phyloP scores from a whole-genome alignment of 257 asterid species.

The Ehretia macrophylla region DNA sequence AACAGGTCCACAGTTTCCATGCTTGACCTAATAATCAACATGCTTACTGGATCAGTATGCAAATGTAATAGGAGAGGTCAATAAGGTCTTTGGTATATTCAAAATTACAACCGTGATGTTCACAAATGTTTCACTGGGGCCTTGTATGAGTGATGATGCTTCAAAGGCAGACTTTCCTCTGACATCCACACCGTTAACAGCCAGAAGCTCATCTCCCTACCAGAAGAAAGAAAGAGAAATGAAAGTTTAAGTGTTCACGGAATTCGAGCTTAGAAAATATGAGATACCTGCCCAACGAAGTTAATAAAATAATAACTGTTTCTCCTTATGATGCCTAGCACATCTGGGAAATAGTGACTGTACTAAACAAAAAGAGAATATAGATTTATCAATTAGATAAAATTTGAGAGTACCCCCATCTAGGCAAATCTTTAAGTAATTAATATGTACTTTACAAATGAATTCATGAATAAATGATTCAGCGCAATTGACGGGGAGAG shows the following conservation, averaged over 20 bases:
- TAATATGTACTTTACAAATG: too few relatives aligned
- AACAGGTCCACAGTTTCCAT: slow-evolving; percentile 91
- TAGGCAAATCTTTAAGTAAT: too few relatives aligned
- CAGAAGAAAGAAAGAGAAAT: slow-evolving; percentile 17
- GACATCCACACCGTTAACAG: slow-evolving; percentile 78
- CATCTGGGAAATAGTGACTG: too few relatives aligned
- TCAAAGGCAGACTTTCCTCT: slow-evolving; percentile 90
- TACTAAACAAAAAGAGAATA: too few relatives aligned
- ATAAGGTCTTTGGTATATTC: slow-evolving; percentile 14
- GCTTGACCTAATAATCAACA: slow-evolving; percentile 66
- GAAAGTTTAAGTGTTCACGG: slow-evolving; percentile 2
- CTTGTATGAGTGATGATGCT: slow-evolving; percentile 83
- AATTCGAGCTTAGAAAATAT: slow-evolving; percentile 6
- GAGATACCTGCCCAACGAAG: not conserved
- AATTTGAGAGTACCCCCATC: too few relatives aligned
- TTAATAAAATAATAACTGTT: too few relatives aligned
- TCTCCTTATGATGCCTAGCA: too few relatives aligned
- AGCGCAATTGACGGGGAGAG: too few relatives aligned
- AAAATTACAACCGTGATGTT: slow-evolving; percentile 51
- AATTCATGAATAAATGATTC: too few relatives aligned
- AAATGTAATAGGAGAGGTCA: slow-evolving; percentile 9
- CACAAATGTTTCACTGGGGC: slow-evolving; percentile 85
- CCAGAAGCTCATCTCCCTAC: slow-evolving; percentile 89
- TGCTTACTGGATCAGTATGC: slow-evolving; percentile 17
- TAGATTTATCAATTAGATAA: too few relatives aligned